Percentiles rank a stretch among this genome's conserved stretches.
phyloP scores from a whole-genome alignment of 306 rosid species.

The Morella rubra region DNA sequence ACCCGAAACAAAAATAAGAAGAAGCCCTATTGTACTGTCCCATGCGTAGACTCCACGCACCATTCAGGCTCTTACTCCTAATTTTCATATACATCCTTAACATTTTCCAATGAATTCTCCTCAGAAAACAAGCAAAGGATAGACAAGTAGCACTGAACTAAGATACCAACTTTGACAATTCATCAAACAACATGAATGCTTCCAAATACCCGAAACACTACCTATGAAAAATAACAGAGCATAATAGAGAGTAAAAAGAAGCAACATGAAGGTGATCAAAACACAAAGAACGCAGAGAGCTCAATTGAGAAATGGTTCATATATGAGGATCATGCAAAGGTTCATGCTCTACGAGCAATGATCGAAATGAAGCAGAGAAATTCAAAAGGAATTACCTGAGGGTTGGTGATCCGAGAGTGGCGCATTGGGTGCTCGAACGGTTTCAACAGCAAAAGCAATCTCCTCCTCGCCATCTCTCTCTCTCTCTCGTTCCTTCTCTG shows the following conservation, averaged over 20 bases:
- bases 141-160: slow-evolving; percentile 6
- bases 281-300: neutral
- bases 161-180: slow-evolving; percentile 36
- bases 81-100: neutral
- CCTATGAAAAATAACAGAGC: neutral
- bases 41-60: neutral
- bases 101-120: neutral
- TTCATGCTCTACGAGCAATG: neutral
- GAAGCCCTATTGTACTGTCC: no score
- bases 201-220: slow-evolving; percentile 12
- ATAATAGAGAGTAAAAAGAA: neutral
- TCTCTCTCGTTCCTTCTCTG: slow-evolving; percentile 9
- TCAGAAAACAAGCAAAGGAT: neutral
- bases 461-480: slow-evolving; percentile 51
- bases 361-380: slow-evolving; percentile 9
- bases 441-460: slow-evolving; percentile 57
- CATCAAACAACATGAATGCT: slow-evolving; percentile 43
- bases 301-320: neutral
- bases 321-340: slow-evolving; percentile 1
- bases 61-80: neutral
- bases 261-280: neutral
- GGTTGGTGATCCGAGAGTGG: slow-evolving; percentile 41
- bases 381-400: slow-evolving; percentile 45
- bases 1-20: no score
- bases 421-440: slow-evolving; percentile 53